phyloP scores from a whole-genome alignment of 345 rosid species.

The Mallotus nudiflorus region DNA sequence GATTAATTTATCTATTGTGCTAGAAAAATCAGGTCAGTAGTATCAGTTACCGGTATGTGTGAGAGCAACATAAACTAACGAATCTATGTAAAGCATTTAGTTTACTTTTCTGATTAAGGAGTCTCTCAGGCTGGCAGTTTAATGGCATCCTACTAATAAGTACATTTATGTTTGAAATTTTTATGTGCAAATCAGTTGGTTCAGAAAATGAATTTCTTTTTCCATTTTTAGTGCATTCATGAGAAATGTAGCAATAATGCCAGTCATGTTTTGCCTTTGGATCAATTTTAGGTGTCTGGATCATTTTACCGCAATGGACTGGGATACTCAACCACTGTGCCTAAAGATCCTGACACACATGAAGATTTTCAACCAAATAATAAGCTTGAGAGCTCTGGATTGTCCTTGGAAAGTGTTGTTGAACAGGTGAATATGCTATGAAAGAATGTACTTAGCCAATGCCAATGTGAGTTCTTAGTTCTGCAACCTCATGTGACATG shows the following conservation, averaged over 20 bases:
- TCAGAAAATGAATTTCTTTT: too few relatives aligned
- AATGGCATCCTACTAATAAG: too few relatives aligned
- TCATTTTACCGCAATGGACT: conserved; percentile 39
- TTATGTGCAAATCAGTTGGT: conserved; percentile 45
- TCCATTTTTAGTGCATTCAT: too few relatives aligned
- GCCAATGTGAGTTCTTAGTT: not conserved
- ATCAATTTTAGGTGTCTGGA: conserved; percentile 47
- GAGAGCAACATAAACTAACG: too few relatives aligned
- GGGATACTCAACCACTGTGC: conserved; percentile 50
- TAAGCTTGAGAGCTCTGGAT: conserved; percentile 50
- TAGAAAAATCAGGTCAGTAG: too few relatives aligned
- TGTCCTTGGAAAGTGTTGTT: conserved; percentile 64
- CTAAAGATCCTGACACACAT: conserved; percentile 80
- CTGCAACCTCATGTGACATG: conserved; percentile 1
- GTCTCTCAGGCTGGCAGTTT: too few relatives aligned
- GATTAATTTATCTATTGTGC: too few relatives aligned
- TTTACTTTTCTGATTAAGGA: not conserved
- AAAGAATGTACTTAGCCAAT: not conserved
- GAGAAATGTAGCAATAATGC: too few relatives aligned
- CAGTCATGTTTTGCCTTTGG: too few relatives aligned
- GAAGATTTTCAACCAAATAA: conserved; percentile 74
- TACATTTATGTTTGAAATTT: too few relatives aligned
- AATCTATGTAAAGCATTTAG: not conserved
- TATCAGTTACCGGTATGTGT: too few relatives aligned
- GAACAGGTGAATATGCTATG: conserved; percentile 51